Percentiles rank a stretch among this genome's conserved stretches.
phyloP scores from a whole-genome alignment of 1,284 basidiomycete genomes.

The Tilletiaria anomala region DNA sequence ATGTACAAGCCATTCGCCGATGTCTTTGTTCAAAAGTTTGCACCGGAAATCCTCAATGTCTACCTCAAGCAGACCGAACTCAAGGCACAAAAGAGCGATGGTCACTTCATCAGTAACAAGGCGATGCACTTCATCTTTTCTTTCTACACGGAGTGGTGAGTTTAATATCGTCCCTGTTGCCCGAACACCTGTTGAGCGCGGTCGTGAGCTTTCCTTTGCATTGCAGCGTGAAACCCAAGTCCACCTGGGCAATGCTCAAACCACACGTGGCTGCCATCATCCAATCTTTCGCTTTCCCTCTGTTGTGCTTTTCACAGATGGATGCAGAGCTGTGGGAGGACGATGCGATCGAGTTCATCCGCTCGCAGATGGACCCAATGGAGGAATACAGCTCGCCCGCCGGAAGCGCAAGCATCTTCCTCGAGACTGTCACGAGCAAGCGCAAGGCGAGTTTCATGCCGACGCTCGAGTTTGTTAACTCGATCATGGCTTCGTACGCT shows the following conservation, averaged over 20 bases:
- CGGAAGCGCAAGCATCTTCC: slow-evolving; percentile 2
- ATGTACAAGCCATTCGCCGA: slow-evolving; percentile 37
- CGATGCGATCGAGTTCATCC: slow-evolving; percentile 33
- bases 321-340: slow-evolving; percentile 35
- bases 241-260: slow-evolving; percentile 33
- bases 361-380: slow-evolving; percentile 26
- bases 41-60: slow-evolving; percentile 37
- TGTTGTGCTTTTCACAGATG: slow-evolving; percentile 27
- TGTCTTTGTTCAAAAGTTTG: slow-evolving; percentile 29
- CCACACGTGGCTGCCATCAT: slow-evolving; percentile 27
- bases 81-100: too few relatives aligned
- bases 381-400: slow-evolving; percentile 10
- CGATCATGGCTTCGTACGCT: slow-evolving; percentile 11
- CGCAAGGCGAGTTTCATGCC: slow-evolving; percentile 31
- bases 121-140: slow-evolving; percentile 26
- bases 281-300: slow-evolving; percentile 31
- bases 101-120: slow-evolving; percentile 26
- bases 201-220: too few relatives aligned
- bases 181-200: background rate
- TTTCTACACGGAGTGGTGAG: slow-evolving; percentile 16
- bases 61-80: slow-evolving; percentile 28
- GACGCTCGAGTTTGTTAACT: slow-evolving; percentile 30
- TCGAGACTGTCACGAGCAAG: slow-evolving; percentile 16
- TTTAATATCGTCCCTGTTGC: background rate
- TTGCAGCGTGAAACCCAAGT: slow-evolving; percentile 33